Percentiles rank a stretch among this genome's conserved stretches.
Evolutionary conservation across 1,284 basidiomycete species (phyloP).

Genomic region (Paramarasmius palmivorus): DNA sequence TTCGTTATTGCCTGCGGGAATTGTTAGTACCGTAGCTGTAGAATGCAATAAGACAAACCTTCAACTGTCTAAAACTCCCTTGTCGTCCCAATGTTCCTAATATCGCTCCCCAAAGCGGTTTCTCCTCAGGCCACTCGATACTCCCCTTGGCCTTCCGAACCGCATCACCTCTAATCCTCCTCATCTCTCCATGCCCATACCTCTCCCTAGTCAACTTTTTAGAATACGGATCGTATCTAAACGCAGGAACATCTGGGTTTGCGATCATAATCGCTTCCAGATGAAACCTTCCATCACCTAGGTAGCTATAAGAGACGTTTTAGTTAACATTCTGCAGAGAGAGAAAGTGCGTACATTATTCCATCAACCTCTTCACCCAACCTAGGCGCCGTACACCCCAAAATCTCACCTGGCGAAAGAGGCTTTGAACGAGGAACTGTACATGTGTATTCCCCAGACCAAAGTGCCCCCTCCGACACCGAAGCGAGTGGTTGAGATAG

Average conservation of each 20-base stretch:
- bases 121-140: slow-evolving; percentile 63
- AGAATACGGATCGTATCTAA: slow-evolving; percentile 98
- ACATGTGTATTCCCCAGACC: slow-evolving; percentile 73
- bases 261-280: slow-evolving; percentile 99
- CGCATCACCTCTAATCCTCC: slow-evolving; percentile 80
- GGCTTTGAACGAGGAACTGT: slow-evolving; percentile 91
- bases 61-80: slow-evolving; percentile 88
- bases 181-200: not conserved
- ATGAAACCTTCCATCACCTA: slow-evolving; percentile 98
- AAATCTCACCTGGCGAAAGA: slow-evolving; percentile 93
- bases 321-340: slow-evolving; percentile 2
- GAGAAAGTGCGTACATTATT: slow-evolving; percentile 62
- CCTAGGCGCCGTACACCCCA: slow-evolving; percentile 95
- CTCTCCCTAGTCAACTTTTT: slow-evolving; percentile 94
- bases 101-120: slow-evolving; percentile 85
- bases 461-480: slow-evolving; percentile 30
- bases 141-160: slow-evolving; percentile 79
- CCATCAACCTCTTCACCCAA: slow-evolving; percentile 79
- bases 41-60: slow-evolving; percentile 40
- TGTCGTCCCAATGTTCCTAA: slow-evolving; percentile 95
- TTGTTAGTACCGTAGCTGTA: slow-evolving; percentile 2
- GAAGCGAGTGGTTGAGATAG: slow-evolving; percentile 43
- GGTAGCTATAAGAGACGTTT: slow-evolving; percentile 62
- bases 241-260: slow-evolving; percentile 94
- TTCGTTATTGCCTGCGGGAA: slow-evolving; percentile 68